Conservation (phyloP, 306 rosid species). For the Neltuma alba region DNA sequence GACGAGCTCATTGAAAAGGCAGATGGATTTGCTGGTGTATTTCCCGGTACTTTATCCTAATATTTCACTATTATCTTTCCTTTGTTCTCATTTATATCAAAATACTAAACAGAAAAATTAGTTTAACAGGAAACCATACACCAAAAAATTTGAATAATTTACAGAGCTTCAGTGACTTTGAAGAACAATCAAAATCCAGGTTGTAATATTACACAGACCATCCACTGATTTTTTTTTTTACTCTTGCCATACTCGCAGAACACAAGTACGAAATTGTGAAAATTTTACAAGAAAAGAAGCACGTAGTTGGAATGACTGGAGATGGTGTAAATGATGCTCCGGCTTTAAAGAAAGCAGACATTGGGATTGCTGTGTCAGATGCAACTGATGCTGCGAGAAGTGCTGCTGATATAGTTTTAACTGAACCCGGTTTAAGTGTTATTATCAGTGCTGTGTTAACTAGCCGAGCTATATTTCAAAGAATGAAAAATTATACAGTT, state of each 20-base stretch:
- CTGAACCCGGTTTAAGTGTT: slow-evolving; percentile 90
- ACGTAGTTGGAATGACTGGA: slow-evolving; percentile 91
- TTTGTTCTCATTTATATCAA: slow-evolving; percentile 1
- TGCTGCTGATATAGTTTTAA: slow-evolving; percentile 87
- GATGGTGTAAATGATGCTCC: slow-evolving; percentile 96
- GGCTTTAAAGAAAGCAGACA: slow-evolving; percentile 90
- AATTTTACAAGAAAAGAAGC: slow-evolving; percentile 82
- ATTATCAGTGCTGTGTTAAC: slow-evolving; percentile 80
- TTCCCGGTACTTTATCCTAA: slow-evolving; percentile 65
- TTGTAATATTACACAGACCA: neutral
- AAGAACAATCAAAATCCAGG: neutral
- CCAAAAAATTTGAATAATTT: neutral
- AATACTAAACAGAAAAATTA: slow-evolving; percentile 17
- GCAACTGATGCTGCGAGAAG: slow-evolving; percentile 87
- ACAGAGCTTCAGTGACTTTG: neutral
- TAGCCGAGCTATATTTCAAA: slow-evolving; percentile 87
- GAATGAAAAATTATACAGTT: slow-evolving; percentile 95
- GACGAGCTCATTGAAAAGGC: slow-evolving; percentile 87
- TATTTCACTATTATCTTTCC: slow-evolving; percentile 1
- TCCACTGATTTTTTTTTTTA: slow-evolving; percentile 27
- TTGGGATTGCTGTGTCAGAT: slow-evolving; percentile 93
- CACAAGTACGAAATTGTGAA: slow-evolving; percentile 84
- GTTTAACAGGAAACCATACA: neutral
- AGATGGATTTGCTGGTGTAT: slow-evolving; percentile 92
- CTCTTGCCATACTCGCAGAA: slow-evolving; percentile 58